Evolutionary conservation across 176 grass and related monocot species (phyloP).

Genomic region (Carex kokanica): DNA sequence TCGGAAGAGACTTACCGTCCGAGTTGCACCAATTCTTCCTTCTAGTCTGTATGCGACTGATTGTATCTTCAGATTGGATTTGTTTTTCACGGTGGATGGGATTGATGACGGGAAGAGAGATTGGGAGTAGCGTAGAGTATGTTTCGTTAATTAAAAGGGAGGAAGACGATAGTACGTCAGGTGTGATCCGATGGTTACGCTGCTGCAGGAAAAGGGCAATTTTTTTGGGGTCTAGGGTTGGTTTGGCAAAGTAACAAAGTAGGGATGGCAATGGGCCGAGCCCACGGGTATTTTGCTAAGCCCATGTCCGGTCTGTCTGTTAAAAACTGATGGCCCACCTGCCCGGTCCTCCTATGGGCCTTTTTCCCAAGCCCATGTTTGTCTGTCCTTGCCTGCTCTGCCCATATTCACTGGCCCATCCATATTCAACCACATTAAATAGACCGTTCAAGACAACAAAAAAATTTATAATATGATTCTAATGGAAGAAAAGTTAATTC

Average conservation of each 20-base stretch:
- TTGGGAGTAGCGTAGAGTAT: background rate
- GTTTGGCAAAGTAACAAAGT: background rate
- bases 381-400: no score
- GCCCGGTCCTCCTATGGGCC: no score
- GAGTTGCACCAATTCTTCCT: background rate
- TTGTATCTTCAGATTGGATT: background rate
- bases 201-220: background rate
- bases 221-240: background rate
- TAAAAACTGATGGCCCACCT: no score
- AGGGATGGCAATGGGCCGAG: no score
- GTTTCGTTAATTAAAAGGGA: background rate
- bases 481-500: no score
- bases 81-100: background rate
- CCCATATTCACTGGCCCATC: no score
- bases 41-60: background rate
- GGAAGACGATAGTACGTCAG: background rate
- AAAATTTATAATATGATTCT: no score
- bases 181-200: background rate
- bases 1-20: background rate
- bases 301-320: no score
- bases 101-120: background rate
- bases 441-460: no score
- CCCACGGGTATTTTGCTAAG: no score
- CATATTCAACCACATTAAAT: no score
- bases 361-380: no score